Evolutionary conservation across 768 basidiomycete species (phyloP), one percentile per base, ranked within the genome.

Genomic region (Cyclocybe cylindracea): DNA sequence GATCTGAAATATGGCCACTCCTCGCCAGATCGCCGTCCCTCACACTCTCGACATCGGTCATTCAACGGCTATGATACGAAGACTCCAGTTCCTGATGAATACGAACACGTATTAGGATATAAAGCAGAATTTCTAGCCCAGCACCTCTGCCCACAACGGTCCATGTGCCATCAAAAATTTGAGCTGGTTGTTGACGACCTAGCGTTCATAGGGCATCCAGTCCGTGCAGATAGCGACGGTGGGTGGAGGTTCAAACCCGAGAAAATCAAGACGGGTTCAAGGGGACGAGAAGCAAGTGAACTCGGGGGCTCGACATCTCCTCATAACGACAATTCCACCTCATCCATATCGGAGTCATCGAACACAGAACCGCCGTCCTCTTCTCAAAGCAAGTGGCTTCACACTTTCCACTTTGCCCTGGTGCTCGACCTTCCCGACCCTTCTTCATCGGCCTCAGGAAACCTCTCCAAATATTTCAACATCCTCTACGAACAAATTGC

Each of bases 181-280:
- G 94, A 96, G 66, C 80, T 99, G 31, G 70, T 91, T 37, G 87
- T 97, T 19, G 94, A 98, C 64, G 87, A 94, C 60, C 77, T 98
- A 19, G 91, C 85, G 5, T 98, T 98, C 66, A 78, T 98, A 39
- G 97, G 97, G 0, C 95, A 98, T 66, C 97, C 96, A 1, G 94
- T 98, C 2, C 90, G 88, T 63, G 82, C 82, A 9, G 87, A 90
- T 46, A 61, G 74, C 29, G 85, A 87, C 58, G 90, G 87, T 1
- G 74, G 64, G 10, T 94, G 94, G 93, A 74, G 75, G 37, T 91
- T 91, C 66, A 83, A 79, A 62, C 73, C 75, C n/a, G 87, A 88
- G 60, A 84, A 79, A 56, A 57, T 63, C 45, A 81, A 82, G 58
- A 53, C 70, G 38, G 72, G 68, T 35, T 74, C 79, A 18, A 73